These are phyloP conservation scores for Pluteus cervinus DNA, from an alignment of 768 basidiomycete genomes.

Conservation along the genomic window DNA sequence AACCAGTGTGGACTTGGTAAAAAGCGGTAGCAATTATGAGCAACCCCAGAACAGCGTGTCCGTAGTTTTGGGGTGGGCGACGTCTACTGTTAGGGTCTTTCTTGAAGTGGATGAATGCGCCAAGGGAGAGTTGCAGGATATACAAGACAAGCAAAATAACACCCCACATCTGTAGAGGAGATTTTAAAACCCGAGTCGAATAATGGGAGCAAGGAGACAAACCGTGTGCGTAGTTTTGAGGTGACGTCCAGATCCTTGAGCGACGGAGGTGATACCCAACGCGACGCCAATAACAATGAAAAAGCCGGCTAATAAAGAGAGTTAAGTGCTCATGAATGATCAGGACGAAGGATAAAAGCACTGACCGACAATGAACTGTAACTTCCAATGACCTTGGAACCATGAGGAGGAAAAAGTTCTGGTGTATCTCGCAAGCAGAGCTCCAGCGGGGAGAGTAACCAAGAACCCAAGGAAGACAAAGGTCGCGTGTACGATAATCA, in stretches of 20 bases:
- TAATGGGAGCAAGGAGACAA: no score
- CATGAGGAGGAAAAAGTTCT: slow-evolving; percentile 45
- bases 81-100: no score
- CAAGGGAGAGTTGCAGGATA: slow-evolving; percentile 45
- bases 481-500: slow-evolving; percentile 48
- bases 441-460: slow-evolving; percentile 47
- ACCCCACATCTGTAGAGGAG: slow-evolving; percentile 39
- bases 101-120: slow-evolving; percentile 51
- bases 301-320: no score
- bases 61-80: slow-evolving; percentile 43
- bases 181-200: no score
- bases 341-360: no score
- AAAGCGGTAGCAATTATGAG: slow-evolving; percentile 43
- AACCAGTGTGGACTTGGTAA: no score
- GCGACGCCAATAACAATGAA: no score
- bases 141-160: slow-evolving; percentile 44
- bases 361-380: no score
- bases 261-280: no score
- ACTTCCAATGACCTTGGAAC: slow-evolving; percentile 57
- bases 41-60: slow-evolving; percentile 51
- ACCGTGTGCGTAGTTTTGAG: no score
- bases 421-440: slow-evolving; percentile 48
- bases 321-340: no score
- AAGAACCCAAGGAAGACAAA: slow-evolving; percentile 50
- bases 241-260: no score